Conservation (phyloP, 139 green algal species). For the Chlorella sorokiniana region DNA sequence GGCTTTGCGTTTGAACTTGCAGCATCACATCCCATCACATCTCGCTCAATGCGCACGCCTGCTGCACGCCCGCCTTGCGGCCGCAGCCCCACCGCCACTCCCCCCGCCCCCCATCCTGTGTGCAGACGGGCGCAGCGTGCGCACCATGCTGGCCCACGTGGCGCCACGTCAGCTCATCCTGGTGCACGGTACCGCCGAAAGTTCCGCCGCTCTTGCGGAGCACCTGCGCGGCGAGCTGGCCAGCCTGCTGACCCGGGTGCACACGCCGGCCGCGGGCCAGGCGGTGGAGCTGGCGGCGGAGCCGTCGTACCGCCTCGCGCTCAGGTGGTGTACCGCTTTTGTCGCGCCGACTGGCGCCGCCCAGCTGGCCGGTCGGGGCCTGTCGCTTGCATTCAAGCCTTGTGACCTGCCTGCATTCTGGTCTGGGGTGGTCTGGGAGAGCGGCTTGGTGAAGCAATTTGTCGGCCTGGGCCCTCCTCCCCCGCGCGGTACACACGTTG, state of each 20-base stretch:
- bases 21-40: too few relatives aligned
- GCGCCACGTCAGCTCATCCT: slow-evolving; percentile 65
- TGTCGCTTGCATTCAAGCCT: too few relatives aligned
- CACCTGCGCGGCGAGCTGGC: slow-evolving; percentile 49
- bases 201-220: slow-evolving; percentile 37
- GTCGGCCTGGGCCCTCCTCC: too few relatives aligned
- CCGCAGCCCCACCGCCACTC: neutral
- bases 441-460: too few relatives aligned
- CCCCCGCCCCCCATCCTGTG: too few relatives aligned
- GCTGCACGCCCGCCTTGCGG: neutral
- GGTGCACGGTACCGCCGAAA: slow-evolving; percentile 51
- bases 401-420: neutral
- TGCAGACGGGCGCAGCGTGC: slow-evolving; percentile 65
- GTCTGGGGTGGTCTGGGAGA: neutral
- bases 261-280: slow-evolving; percentile 39
- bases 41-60: neutral
- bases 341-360: neutral
- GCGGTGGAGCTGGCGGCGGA: slow-evolving; percentile 39
- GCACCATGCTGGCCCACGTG: slow-evolving; percentile 64
- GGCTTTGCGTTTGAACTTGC: too few relatives aligned
- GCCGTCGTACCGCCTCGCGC: slow-evolving; percentile 15
- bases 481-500: too few relatives aligned
- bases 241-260: slow-evolving; percentile 40
- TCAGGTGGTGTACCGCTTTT: slow-evolving; percentile 10
- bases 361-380: too few relatives aligned